A percentile compares a stretch with the other conserved stretches of the same genome.
phyloP scores from a whole-genome alignment of 768 basidiomycete genomes.

The Pleurotus citrinopileatus region DNA sequence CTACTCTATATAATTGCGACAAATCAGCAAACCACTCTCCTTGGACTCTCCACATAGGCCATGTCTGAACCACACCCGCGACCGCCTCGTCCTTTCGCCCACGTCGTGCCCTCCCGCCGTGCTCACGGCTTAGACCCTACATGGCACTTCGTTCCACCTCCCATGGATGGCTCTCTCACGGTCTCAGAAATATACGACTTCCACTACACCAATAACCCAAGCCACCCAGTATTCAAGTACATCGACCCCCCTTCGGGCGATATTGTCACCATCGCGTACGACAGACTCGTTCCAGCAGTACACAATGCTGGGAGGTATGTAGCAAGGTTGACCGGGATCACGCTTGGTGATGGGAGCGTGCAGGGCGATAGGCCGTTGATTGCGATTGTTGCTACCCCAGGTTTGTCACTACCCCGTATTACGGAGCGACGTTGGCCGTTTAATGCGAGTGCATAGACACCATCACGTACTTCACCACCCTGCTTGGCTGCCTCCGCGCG shows the following conservation, averaged over 20 bases:
- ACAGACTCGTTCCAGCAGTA: conserved; percentile 22
- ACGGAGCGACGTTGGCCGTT: too few relatives aligned
- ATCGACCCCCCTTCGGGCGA: conserved; percentile 14
- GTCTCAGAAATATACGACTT: conserved; percentile 32
- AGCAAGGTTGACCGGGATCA: not conserved
- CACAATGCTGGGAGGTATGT: conserved; percentile 22
- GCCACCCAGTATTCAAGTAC: conserved; percentile 27
- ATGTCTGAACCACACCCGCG: not conserved
- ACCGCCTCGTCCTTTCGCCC: not conserved
- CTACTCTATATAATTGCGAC: too few relatives aligned
- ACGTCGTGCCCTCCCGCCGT: not conserved
- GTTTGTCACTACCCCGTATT: conserved; percentile 14
- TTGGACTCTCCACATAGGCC: too few relatives aligned
- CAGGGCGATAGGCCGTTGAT: conserved; percentile 16
- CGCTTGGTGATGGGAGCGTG: not conserved
- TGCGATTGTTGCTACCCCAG: conserved; percentile 23
- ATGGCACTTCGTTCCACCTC: conserved; percentile 21
- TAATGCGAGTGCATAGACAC: too few relatives aligned
- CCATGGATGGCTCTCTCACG: conserved; percentile 27
- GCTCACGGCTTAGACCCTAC: conserved; percentile 4
- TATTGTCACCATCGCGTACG: conserved; percentile 20
- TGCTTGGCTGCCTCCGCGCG: conserved; percentile 21
- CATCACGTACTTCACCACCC: conserved; percentile 25
- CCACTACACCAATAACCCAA: conserved; percentile 21
- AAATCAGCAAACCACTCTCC: too few relatives aligned